These are phyloP conservation scores for Copromyces sp. DNA, from an alignment of 495 filamentous ascomycete genomes.

Conservation along the genomic window DNA sequence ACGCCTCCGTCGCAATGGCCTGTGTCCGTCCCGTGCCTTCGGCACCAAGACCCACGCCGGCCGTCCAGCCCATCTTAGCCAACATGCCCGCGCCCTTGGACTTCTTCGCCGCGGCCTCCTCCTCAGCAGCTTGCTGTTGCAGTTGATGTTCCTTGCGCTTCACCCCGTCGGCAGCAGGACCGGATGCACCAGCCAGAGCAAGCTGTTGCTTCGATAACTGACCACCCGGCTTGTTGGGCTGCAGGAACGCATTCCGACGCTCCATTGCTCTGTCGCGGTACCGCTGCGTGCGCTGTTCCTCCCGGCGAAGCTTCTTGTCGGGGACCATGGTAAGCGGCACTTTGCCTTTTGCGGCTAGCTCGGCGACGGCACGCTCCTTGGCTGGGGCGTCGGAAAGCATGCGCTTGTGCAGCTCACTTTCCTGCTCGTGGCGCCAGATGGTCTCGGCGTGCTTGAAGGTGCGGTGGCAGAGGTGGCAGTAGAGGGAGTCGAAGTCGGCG, in stretches of 20 bases:
- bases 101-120: constrained; percentile 24
- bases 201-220: not conserved
- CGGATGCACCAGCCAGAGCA: not conserved
- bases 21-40: constrained; percentile 67
- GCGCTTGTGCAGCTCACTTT: constrained; percentile 60
- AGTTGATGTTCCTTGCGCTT: constrained; percentile 19
- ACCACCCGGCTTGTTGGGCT: constrained; percentile 37
- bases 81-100: constrained; percentile 83
- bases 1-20: constrained; percentile 68
- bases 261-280: constrained; percentile 83
- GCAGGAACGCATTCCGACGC: constrained; percentile 65
- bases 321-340: constrained; percentile 33
- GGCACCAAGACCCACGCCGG: constrained; percentile 70
- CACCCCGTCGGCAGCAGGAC: constrained; percentile 1
- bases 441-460: constrained; percentile 60
- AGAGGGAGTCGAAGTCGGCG: constrained; percentile 57
- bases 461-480: constrained; percentile 68
- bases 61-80: constrained; percentile 85
- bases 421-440: constrained; percentile 66
- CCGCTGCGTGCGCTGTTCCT: constrained; percentile 30
- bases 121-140: not conserved
- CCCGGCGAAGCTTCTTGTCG: constrained; percentile 25
- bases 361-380: constrained; percentile 43
- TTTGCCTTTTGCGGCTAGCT: constrained; percentile 49
- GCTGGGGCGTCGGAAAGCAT: constrained; percentile 55